These are phyloP conservation scores for Amorphotheca resinae DNA, from an alignment of 495 filamentous ascomycete genomes.

Conservation along the genomic window DNA sequence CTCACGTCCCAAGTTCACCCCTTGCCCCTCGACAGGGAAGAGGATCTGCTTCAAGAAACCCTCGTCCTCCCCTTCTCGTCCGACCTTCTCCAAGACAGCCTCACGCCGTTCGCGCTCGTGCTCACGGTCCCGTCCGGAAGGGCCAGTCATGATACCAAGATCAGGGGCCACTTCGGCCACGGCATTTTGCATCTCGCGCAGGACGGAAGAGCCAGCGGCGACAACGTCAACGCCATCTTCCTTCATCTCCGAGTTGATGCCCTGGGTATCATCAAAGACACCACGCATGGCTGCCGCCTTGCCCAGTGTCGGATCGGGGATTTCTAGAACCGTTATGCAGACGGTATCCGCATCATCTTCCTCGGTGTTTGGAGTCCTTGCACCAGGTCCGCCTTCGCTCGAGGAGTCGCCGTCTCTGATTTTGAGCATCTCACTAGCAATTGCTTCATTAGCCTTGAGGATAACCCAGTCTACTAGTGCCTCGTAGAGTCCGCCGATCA, in stretches of 20 bases:
- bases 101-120: conserved; percentile 71
- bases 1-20: conserved; percentile 56
- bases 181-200: conserved; percentile 74
- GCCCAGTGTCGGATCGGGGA: conserved; percentile 65
- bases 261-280: conserved; percentile 81
- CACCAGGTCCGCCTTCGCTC: conserved; percentile 36
- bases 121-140: conserved; percentile 57
- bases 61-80: conserved; percentile 64
- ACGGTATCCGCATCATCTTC: conserved; percentile 72
- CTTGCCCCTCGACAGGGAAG: conserved; percentile 63
- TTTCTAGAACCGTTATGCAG: conserved; percentile 76
- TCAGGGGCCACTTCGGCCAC: conserved; percentile 69
- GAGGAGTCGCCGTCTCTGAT: conserved; percentile 50
- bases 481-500: conserved; percentile 84
- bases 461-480: conserved; percentile 93
- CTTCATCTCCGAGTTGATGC: conserved; percentile 95
- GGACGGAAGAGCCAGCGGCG: conserved; percentile 58
- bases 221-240: conserved; percentile 72
- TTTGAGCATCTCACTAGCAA: conserved; percentile 56
- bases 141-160: conserved; percentile 59
- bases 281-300: conserved; percentile 78
- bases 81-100: conserved; percentile 73
- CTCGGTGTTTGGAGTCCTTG: conserved; percentile 45
- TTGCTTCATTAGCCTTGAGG: conserved; percentile 77
- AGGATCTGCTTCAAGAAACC: conserved; percentile 75